These are phyloP conservation scores for Neurospora africana DNA, from an alignment of 495 filamentous ascomycete species.

Conservation along the genomic window DNA sequence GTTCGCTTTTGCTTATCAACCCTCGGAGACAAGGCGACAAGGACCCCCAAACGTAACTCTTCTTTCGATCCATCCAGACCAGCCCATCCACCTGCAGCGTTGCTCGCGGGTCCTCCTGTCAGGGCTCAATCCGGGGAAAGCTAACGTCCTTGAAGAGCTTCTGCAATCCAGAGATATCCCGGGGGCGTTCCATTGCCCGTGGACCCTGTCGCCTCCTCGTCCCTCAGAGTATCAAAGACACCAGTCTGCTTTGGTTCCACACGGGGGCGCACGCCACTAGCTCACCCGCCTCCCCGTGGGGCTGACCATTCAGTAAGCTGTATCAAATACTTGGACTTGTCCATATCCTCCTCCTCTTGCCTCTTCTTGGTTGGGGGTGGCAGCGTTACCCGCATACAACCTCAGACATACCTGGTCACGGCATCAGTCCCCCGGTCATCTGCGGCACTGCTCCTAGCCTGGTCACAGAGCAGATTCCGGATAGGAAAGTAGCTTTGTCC, in stretches of 20 bases:
- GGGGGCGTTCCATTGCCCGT: background rate
- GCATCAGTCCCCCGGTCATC: background rate
- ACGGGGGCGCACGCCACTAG: background rate
- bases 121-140: background rate
- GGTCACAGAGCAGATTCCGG: background rate
- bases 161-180: background rate
- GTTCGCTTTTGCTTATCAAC: background rate
- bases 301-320: background rate
- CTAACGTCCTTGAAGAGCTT: background rate
- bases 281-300: slow-evolving; percentile 3
- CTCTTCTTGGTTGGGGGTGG: background rate
- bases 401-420: background rate
- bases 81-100: background rate
- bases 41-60: background rate
- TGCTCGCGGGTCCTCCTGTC: background rate
- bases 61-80: background rate
- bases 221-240: background rate
- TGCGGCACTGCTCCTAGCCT: background rate
- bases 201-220: slow-evolving; percentile 11
- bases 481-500: background rate
- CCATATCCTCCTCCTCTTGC: background rate
- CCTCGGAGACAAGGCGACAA: background rate
- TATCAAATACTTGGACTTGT: background rate
- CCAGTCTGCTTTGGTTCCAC: slow-evolving; percentile 5
- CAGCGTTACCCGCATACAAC: slow-evolving; percentile 3